Percentiles rank a stretch among this genome's conserved stretches.
These are phyloP conservation scores for Afroboletus lepidellus DNA, from an alignment of 1,284 basidiomycete species.

Conservation along the genomic window DNA sequence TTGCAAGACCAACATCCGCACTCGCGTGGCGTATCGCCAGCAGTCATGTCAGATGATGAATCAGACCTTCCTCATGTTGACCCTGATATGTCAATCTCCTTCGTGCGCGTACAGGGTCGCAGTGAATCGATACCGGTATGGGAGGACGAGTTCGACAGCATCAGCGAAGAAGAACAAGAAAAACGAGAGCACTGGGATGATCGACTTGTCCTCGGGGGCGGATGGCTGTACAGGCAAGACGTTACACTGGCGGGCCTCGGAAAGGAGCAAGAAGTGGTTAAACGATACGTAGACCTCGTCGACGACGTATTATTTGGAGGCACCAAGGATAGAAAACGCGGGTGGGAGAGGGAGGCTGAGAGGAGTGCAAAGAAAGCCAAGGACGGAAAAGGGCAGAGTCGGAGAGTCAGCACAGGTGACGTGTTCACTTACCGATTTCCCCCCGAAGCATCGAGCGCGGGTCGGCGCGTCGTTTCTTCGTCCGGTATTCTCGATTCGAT, in stretches of 20 bases:
- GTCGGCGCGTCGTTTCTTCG: constrained; percentile 50
- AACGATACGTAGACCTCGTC: constrained; percentile 66
- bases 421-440: constrained; percentile 33
- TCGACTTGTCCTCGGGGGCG: constrained; percentile 68
- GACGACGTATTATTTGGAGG: constrained; percentile 72
- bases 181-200: constrained; percentile 77
- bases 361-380: constrained; percentile 41
- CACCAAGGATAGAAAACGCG: constrained; percentile 45
- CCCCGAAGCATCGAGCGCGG: constrained; percentile 21
- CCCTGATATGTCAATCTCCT: constrained; percentile 61
- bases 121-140: constrained; percentile 70
- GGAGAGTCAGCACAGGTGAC: constrained; percentile 54
- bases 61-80: constrained; percentile 42
- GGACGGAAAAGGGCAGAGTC: constrained; percentile 39
- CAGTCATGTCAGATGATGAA: constrained; percentile 40
- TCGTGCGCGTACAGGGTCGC: constrained; percentile 65
- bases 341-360: constrained; percentile 54
- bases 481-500: constrained; percentile 51
- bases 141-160: constrained; percentile 63
- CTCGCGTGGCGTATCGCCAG: constrained; percentile 49
- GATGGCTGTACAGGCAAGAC: constrained; percentile 76
- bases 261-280: constrained; percentile 57
- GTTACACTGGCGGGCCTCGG: constrained; percentile 52
- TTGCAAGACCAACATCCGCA: constrained; percentile 37
- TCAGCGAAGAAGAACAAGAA: constrained; percentile 48